Conservation (phyloP, 352 stramenopile species). For the Globisporangium canariense region DNA sequence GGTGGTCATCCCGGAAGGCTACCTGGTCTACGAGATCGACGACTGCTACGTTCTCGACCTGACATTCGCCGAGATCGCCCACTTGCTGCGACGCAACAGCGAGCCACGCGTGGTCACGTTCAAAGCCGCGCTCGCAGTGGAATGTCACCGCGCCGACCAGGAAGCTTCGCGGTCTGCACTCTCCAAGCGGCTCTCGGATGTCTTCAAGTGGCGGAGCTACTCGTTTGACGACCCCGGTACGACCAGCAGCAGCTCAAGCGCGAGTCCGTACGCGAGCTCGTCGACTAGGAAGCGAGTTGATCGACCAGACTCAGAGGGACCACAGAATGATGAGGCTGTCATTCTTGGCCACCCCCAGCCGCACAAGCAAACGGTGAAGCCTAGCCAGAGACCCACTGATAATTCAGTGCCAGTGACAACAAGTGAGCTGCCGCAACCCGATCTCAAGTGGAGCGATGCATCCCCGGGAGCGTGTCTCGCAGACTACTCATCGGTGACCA, state of each 20-base stretch:
- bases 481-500: conserved; percentile 53
- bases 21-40: conserved; percentile 64
- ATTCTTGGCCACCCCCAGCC: not conserved
- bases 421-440: not conserved
- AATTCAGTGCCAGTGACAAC: not conserved
- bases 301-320: not conserved
- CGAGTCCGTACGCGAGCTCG: conserved; percentile 23
- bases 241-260: conserved; percentile 21
- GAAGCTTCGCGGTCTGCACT: conserved; percentile 21
- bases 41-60: conserved; percentile 47
- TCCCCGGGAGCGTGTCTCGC: conserved; percentile 24
- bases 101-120: conserved; percentile 51
- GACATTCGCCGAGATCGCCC: conserved; percentile 58
- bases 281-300: conserved; percentile 18
- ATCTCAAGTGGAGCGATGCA: conserved; percentile 16
- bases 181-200: conserved; percentile 41
- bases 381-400: not conserved
- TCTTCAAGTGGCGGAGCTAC: conserved; percentile 44
- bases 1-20: conserved; percentile 50
- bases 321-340: not conserved
- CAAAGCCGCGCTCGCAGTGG: conserved; percentile 44
- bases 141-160: conserved; percentile 23
- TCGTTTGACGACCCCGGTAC: conserved; percentile 20
- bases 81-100: conserved; percentile 48
- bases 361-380: not conserved